Conservation (phyloP, 2,329 filamentous ascomycete genomes). For the Diplocarpon mali region DNA sequence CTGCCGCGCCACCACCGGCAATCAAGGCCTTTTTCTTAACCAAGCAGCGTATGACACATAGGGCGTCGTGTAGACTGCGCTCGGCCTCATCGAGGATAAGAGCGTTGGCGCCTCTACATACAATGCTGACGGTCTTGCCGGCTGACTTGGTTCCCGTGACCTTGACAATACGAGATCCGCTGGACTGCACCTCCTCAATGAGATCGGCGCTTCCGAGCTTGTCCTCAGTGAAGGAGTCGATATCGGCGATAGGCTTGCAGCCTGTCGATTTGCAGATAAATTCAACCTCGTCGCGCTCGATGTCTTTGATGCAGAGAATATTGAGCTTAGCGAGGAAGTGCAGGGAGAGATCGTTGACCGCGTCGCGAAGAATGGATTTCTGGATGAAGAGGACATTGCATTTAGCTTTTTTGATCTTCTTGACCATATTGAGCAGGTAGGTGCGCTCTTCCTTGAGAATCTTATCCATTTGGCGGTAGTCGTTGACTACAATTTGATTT, state of each 20-base stretch:
- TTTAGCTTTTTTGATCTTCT: conserved; percentile 99
- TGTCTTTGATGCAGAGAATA: conserved; percentile 93
- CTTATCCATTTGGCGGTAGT: conserved; percentile 99
- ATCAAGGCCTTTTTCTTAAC: conserved; percentile 99
- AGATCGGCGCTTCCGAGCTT: conserved; percentile 91
- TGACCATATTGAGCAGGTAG: conserved; percentile 96
- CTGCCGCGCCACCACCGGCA: conserved; percentile 88
- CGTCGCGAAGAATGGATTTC: conserved; percentile 95
- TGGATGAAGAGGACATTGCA: conserved; percentile 98
- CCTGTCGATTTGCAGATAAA: conserved; percentile 99
- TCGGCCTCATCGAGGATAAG: conserved; percentile 96
- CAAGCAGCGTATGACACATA: conserved; percentile 92
- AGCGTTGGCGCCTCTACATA: conserved; percentile 86
- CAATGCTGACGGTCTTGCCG: conserved; percentile 84
- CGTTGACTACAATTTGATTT: conserved; percentile 97
- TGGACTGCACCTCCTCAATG: conserved; percentile 81
- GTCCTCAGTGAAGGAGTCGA: conserved; percentile 97
- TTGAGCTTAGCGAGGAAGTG: conserved; percentile 97
- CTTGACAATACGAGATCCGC: conserved; percentile 87
- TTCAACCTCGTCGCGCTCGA: conserved; percentile 96
- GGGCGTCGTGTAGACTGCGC: conserved; percentile 90
- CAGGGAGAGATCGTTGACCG: conserved; percentile 92
- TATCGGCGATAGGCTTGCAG: conserved; percentile 97
- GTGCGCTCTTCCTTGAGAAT: conserved; percentile 98
- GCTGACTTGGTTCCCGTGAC: conserved; percentile 80